Base-by-base conservation (phyloP, 495 filamentous ascomycete genomes). In the Choiromyces venosus region DNA sequence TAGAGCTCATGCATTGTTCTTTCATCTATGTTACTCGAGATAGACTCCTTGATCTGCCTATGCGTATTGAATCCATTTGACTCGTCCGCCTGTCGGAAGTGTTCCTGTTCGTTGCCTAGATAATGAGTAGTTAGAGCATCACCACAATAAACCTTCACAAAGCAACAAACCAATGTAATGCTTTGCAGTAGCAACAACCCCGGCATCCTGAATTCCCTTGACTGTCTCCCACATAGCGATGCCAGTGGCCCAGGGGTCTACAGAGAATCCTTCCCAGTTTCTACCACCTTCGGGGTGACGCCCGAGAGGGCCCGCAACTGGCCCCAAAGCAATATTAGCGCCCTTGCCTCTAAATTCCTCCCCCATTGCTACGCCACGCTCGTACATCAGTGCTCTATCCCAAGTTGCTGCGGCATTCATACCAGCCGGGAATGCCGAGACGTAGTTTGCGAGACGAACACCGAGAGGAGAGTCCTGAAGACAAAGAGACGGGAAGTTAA, bases 1-100 rank as follows among this genome's bases (percentile, higher is more conserved):
- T 99, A 99, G 44, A 95, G 80, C 82, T 99, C 95, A 82, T 99
- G 95, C 88, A 99, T 88, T 4, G 94, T 96, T 81, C 88, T 90
- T 83, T 99, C 95, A 81, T 97, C 95, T 21, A 97, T 84, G 81
- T 97, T 99, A 21, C 90, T 88, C 79, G 92, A 95, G 7, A 90
- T 67, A 37, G 85, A 84, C 69, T 94, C 87, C 36, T 78, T 82
- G 71, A 92, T 90, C 19, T n/a, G 67, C 10, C 44, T 35, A 73
- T 90, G 86, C 80, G 86, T 90, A 3, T 89, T 89, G 73, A 87
- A 90, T 21, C 84, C 86, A 65, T 81, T 81, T 25, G 56, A 66
- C 80, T 93, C 91, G n/a, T 84, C 82, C 0, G 82, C 81, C 81
- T 95, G 90, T 72, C 95, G 91, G 86, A 96, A 97, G 82, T 96